These are phyloP conservation scores for Ophiosphaerella narmari DNA, from an alignment of 2,329 filamentous ascomycete species.

Conservation along the genomic window DNA sequence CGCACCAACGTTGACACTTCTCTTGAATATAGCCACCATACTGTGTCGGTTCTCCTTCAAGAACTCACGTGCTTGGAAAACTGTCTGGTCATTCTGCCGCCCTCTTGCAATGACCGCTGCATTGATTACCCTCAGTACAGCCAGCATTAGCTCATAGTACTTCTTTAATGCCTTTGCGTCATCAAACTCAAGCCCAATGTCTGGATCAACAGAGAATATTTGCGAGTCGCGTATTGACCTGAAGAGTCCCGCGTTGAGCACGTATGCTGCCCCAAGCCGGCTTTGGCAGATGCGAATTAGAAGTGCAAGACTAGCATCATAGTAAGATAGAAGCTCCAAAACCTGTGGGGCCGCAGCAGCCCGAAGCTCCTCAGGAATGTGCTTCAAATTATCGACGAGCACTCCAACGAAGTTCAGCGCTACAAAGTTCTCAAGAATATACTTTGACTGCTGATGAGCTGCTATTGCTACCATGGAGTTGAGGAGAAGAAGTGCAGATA, in stretches of 20 bases:
- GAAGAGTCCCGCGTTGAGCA: slow-evolving; percentile 90
- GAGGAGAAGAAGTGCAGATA: slow-evolving; percentile 84
- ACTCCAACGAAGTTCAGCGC: slow-evolving; percentile 90
- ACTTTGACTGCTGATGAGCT: slow-evolving; percentile 70
- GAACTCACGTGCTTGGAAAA: slow-evolving; percentile 78
- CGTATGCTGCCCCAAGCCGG: slow-evolving; percentile 78
- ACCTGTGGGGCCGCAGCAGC: slow-evolving; percentile 53
- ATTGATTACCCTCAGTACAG: slow-evolving; percentile 79
- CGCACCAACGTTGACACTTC: slow-evolving; percentile 75
- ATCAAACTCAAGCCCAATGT: slow-evolving; percentile 79
- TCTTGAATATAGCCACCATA: slow-evolving; percentile 88
- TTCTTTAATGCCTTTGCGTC: slow-evolving; percentile 73
- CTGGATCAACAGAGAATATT: slow-evolving; percentile 89
- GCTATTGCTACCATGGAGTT: slow-evolving; percentile 76
- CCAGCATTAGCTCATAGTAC: slow-evolving; percentile 83
- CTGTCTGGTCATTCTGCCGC: slow-evolving; percentile 72
- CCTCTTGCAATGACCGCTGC: slow-evolving; percentile 82
- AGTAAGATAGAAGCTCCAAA: slow-evolving; percentile 61
- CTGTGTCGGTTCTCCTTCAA: slow-evolving; percentile 80
- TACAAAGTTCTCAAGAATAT: slow-evolving; percentile 78
- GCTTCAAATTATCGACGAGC: slow-evolving; percentile 83
- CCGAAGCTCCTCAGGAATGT: slow-evolving; percentile 69
- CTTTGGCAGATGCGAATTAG: slow-evolving; percentile 84
- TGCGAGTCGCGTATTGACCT: slow-evolving; percentile 76
- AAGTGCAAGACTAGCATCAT: slow-evolving; percentile 78